Percentiles rank a stretch among this genome's conserved stretches.
Conservation (phyloP, 1,284 basidiomycete genomes). For the Phenoliferia sp. region DNA sequence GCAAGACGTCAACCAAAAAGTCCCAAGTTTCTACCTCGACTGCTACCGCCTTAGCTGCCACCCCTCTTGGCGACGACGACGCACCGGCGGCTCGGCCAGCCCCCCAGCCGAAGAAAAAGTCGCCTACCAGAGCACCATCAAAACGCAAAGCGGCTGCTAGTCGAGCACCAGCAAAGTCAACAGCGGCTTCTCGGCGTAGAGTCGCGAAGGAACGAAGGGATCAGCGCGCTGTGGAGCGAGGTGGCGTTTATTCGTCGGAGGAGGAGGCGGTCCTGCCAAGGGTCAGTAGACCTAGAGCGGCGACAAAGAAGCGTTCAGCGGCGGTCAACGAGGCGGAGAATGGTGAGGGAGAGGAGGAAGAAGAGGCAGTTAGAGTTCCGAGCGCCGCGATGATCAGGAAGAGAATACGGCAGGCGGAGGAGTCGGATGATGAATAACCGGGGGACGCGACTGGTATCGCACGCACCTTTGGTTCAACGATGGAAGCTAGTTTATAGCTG, state of each 20-base stretch:
- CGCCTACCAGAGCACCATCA: not conserved
- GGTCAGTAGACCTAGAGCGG: not conserved
- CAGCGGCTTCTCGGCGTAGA: slow-evolving; percentile 10
- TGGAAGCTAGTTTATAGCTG: too few relatives aligned
- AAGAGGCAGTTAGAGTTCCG: not conserved
- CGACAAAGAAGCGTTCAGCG: not conserved
- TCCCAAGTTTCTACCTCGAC: not conserved
- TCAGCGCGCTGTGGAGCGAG: slow-evolving; percentile 11
- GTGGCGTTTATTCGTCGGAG: slow-evolving; percentile 18
- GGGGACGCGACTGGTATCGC: not conserved
- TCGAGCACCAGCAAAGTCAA: slow-evolving; percentile 4
- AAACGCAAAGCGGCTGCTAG: not conserved
- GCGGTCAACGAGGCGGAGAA: not conserved
- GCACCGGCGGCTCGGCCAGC: not conserved
- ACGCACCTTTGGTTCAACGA: not conserved
- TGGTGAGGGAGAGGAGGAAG: not conserved
- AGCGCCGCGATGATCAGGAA: not conserved
- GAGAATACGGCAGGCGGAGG: not conserved
- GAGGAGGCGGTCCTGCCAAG: slow-evolving; percentile 2
- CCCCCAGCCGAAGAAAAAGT: not conserved
- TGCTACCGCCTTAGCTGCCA: too few relatives aligned
- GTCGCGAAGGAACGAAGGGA: slow-evolving; percentile 3
- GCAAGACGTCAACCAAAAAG: not conserved
- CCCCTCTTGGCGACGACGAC: too few relatives aligned
- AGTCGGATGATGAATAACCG: not conserved